Base-by-base conservation (phyloP, 176 grass and related monocot genomes). In the Miscanthus lutarioriparius region DNA sequence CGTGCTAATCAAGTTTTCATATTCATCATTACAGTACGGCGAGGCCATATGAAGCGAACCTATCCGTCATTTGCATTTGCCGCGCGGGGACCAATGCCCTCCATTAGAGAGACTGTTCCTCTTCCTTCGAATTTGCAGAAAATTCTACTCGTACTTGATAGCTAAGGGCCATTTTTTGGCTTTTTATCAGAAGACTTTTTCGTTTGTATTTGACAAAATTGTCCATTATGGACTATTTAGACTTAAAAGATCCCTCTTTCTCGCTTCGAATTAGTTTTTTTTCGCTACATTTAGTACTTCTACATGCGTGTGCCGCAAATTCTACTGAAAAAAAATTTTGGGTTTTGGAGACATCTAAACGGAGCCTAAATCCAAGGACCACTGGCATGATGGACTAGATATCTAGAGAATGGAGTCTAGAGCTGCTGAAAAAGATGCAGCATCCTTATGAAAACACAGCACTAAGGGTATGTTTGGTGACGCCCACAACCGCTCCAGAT, bases 1-100 rank as follows among this genome's bases (percentile, higher is more conserved):
- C 78, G 78, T 87, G 70, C 19, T 70, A 53, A 76, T 40, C 48
- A 82, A 82, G 79, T 59, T 59, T 69, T 36, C 13, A 27, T 44
- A 32, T 61, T 59, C 63, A 76, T 87, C 48, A 68, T 69, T 28
- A 56, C 26, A 76, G 47, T 53, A 58, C 48, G 32, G 30, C 36
- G 58, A 25, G 58, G n/a, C 58, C 58, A 25, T 25, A 25, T 61
- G 3, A 61, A 61, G 58, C 26, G 58, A 61, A 25, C 58, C n/a
- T 12, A 70, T 72, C 68, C 2, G 9, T 16, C 30, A 39, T 89
- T 44, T n/a, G 27, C 20, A 6, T 41, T 35, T 35, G 64, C 8
- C 66, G 15, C 66, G 15, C 22, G 35, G 56, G 49, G 35, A 68
- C 70, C 28, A 43, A 51, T 36, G 30, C 40, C 3, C 30, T 30